These are phyloP conservation scores for Apophysomyces trapeziformis DNA, from an alignment of 371 early-diverging fungal genomes.

Conservation along the genomic window DNA sequence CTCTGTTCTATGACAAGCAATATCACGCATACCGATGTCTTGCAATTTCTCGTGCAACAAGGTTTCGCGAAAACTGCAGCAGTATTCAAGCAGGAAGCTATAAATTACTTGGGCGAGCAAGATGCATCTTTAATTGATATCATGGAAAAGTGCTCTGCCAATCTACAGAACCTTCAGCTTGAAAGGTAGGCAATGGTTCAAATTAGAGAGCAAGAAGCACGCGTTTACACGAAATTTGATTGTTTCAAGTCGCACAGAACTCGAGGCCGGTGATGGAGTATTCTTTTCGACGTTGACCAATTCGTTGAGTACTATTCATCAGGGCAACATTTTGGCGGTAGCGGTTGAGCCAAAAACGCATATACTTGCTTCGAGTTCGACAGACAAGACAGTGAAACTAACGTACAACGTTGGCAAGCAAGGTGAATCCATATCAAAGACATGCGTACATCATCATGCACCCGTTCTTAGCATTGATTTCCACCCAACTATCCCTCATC, in stretches of 20 bases:
- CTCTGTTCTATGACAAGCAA: background rate
- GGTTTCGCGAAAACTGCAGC: slow-evolving; percentile 24
- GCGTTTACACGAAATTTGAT: background rate
- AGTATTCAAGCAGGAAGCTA: slow-evolving; percentile 24
- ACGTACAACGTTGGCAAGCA: slow-evolving; percentile 32
- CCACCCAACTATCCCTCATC: slow-evolving; percentile 58
- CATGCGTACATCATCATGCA: slow-evolving; percentile 60
- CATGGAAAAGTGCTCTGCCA: background rate
- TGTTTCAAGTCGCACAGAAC: slow-evolving; percentile 19
- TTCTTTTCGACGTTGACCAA: slow-evolving; percentile 30
- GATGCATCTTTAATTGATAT: slow-evolving; percentile 17
- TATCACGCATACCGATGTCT: slow-evolving; percentile 15
- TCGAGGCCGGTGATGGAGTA: slow-evolving; percentile 33
- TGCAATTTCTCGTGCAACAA: slow-evolving; percentile 22
- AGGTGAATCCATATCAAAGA: slow-evolving; percentile 38
- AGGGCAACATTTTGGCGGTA: slow-evolving; percentile 58
- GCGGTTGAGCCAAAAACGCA: slow-evolving; percentile 38
- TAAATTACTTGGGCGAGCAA: slow-evolving; percentile 19
- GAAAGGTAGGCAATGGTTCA: slow-evolving; percentile 12
- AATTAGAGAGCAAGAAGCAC: too few relatives aligned
- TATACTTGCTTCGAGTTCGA: slow-evolving; percentile 60
- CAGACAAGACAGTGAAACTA: slow-evolving; percentile 70
- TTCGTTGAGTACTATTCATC: slow-evolving; percentile 44
- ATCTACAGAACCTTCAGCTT: slow-evolving; percentile 12
- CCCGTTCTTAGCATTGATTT: slow-evolving; percentile 69